Conservation (phyloP, 2,329 filamentous ascomycete genomes). For the Cyphellophora europaea region DNA sequence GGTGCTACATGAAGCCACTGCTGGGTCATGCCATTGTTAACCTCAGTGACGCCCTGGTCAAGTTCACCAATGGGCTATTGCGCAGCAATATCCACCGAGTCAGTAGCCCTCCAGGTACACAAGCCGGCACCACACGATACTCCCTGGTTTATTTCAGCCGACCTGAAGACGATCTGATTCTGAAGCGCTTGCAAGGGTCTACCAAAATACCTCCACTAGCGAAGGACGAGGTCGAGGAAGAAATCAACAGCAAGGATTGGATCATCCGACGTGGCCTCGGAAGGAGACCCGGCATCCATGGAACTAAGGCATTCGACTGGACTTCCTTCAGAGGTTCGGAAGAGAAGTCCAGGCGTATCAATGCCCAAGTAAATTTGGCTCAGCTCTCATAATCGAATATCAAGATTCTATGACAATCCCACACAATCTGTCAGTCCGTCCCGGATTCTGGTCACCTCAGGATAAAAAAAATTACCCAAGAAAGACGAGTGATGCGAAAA, state of each 20-base stretch:
- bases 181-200: conserved; percentile 30
- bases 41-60: conserved; percentile 30
- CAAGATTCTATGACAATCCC: too few relatives aligned
- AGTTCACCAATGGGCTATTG: conserved; percentile 33
- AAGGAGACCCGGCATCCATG: conserved; percentile 18
- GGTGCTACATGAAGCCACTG: conserved; percentile 45
- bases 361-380: too few relatives aligned
- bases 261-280: conserved; percentile 30
- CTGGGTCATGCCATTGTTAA: conserved; percentile 31
- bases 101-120: conserved; percentile 38
- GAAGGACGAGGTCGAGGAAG: conserved; percentile 24
- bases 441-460: too few relatives aligned
- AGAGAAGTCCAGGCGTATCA: too few relatives aligned
- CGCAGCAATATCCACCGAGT: conserved; percentile 40
- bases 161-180: conserved; percentile 38
- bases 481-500: too few relatives aligned
- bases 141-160: conserved; percentile 48
- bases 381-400: too few relatives aligned
- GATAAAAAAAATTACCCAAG: too few relatives aligned
- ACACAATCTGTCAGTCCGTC: too few relatives aligned
- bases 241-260: conserved; percentile 32
- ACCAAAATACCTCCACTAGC: conserved; percentile 24
- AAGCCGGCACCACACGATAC: conserved; percentile 35
- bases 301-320: conserved; percentile 14
- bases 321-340: conserved; percentile 14